A percentile compares a stretch with the other conserved stretches of the same genome.
Conservation (phyloP, 257 asterid species). For the Perilla frutescens region DNA sequence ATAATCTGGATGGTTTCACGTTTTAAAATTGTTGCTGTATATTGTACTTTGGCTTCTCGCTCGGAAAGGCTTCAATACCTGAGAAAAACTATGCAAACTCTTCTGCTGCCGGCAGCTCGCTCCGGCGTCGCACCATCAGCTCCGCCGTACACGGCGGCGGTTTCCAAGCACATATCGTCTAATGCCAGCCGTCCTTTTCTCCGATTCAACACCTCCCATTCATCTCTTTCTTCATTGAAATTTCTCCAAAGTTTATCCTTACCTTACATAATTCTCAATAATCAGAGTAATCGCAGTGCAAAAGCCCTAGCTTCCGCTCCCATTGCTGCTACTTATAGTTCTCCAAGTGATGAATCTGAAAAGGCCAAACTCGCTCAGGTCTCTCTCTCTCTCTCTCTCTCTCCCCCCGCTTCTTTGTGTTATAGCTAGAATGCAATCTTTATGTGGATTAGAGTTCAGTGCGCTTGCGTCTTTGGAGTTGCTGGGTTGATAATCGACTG, state of each 20-base stretch:
- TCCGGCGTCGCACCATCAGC: constrained; percentile 61
- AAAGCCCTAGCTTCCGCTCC: constrained; percentile 57
- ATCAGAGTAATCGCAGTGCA: constrained; percentile 32
- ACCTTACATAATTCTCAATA: constrained; percentile 42
- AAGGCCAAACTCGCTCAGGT: constrained; percentile 95
- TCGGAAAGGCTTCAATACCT: neutral
- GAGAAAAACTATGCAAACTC: constrained; percentile 70
- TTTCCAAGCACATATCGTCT: constrained; percentile 30
- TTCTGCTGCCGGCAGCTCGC: constrained; percentile 76
- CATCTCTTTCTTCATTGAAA: constrained; percentile 48
- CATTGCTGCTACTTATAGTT: constrained; percentile 49
- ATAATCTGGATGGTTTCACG: neutral
- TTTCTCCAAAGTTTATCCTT: constrained; percentile 41
- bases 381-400: constrained; percentile 20
- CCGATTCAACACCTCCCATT: constrained; percentile 37
- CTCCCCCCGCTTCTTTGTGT: constrained; percentile 1
- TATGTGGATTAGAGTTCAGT: constrained; percentile 23
- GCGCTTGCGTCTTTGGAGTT: constrained; percentile 3
- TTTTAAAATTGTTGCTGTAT: no score
- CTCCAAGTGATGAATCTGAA: constrained; percentile 72
- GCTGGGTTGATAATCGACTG: constrained; percentile 16
- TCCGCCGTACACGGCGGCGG: constrained; percentile 37
- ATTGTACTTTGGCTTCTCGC: constrained; percentile 27
- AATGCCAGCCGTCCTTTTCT: constrained; percentile 33
- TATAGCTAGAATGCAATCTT: neutral